Conservation (phyloP, 805 yeast species). For the Ogataea ramenticola region DNA sequence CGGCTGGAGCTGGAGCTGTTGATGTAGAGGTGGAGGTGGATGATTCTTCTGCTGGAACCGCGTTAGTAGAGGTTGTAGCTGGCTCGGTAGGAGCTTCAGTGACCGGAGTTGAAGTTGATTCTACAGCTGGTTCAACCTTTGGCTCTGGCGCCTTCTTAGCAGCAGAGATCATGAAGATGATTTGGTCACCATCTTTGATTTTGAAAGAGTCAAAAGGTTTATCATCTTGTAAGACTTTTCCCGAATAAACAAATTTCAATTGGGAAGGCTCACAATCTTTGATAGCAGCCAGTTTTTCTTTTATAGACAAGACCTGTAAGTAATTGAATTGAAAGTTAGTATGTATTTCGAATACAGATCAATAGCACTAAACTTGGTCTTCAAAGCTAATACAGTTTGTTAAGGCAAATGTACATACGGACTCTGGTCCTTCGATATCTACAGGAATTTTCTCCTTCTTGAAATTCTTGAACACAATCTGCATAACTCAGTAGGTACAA, state of each 20-base stretch:
- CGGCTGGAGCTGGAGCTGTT: slow-evolving; percentile 4
- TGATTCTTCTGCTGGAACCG: slow-evolving; percentile 14
- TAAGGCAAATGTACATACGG: slow-evolving; percentile 36
- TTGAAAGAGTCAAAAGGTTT: slow-evolving; percentile 66
- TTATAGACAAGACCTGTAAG: slow-evolving; percentile 50
- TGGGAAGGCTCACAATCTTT: slow-evolving; percentile 66
- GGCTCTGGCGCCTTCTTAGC: slow-evolving; percentile 30
- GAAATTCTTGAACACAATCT: slow-evolving; percentile 80
- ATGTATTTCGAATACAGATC: no score
- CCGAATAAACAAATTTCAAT: slow-evolving; percentile 85
- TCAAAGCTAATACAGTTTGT: no score
- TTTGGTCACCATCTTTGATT: slow-evolving; percentile 78
- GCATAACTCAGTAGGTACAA: slow-evolving; percentile 38
- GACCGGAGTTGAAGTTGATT: slow-evolving; percentile 19
- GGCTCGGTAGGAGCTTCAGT: slow-evolving; percentile 15
- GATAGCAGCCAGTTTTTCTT: slow-evolving; percentile 61
- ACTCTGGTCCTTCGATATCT: slow-evolving; percentile 63
- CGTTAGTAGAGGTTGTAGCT: slow-evolving; percentile 16
- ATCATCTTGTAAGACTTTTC: slow-evolving; percentile 81
- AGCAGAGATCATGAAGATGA: slow-evolving; percentile 85
- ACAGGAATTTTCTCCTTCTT: slow-evolving; percentile 82
- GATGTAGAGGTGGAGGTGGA: slow-evolving; percentile 8
- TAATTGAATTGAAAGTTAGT: background rate
- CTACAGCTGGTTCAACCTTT: slow-evolving; percentile 15
- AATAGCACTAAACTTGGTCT: no score